Evolutionary conservation across 805 yeast genomes (phyloP).

Genomic region (Candida chilensis): DNA sequence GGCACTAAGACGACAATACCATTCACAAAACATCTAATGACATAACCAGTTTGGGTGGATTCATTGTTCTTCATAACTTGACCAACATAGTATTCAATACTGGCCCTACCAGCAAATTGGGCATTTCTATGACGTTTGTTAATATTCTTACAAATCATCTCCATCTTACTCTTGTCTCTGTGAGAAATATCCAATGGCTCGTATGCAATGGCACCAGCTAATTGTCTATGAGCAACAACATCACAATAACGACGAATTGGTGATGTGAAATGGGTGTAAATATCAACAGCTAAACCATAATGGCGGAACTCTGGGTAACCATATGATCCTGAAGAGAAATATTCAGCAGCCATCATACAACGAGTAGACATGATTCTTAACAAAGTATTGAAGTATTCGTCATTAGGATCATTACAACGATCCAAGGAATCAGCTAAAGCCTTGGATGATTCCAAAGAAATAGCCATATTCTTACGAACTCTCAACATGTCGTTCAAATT

Average conservation of each 20-base stretch:
- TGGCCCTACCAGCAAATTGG: constrained; percentile 97
- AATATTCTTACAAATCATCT: constrained; percentile 76
- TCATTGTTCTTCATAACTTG: constrained; percentile 89
- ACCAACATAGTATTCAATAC: constrained; percentile 96
- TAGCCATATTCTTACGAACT: constrained; percentile 64
- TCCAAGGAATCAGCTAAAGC: constrained; percentile 92
- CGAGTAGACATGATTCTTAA: constrained; percentile 95
- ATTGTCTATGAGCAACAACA: constrained; percentile 92
- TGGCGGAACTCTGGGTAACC: constrained; percentile 90
- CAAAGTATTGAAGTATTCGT: constrained; percentile 87
- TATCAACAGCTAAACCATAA: constrained; percentile 95
- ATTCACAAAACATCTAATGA: constrained; percentile 85
- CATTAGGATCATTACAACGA: constrained; percentile 71
- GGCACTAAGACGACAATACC: constrained; percentile 95
- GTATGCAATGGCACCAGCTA: constrained; percentile 97
- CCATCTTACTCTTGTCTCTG: constrained; percentile 87
- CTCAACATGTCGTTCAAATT: constrained; percentile 80
- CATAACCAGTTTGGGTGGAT: constrained; percentile 77
- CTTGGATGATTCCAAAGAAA: constrained; percentile 78
- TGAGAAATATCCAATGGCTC: constrained; percentile 77
- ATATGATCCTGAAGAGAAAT: constrained; percentile 84
- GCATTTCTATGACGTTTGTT: constrained; percentile 95
- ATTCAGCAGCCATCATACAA: constrained; percentile 99
- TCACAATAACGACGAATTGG: constrained; percentile 98
- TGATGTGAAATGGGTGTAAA: constrained; percentile 96